Evolutionary conservation across 257 asterid species (phyloP), one percentile per base, ranked within the genome.

Genomic region (Anisodus tanguticus): DNA sequence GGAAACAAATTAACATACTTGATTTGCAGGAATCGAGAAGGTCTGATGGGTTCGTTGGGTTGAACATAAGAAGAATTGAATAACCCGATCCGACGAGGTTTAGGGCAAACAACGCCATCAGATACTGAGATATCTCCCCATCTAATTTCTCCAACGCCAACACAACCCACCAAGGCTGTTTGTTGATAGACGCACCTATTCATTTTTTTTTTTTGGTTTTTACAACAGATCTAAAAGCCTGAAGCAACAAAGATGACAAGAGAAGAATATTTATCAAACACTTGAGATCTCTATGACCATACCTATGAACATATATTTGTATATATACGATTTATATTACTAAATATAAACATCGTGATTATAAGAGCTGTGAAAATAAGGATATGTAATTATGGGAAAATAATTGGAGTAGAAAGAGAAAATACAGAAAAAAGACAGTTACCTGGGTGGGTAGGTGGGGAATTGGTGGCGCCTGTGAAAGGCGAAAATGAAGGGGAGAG

Each of bases 101-200:
- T 81, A 76, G 84, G 84, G 35, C 60, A 81, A 63, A 81, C 84
- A 22, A 81, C 62, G 12, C 60, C 83, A 80, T 41, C 59, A 31
- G 35, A 31, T 31, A 31, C 35, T 31, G 35, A 31, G 35, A 31
- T 31, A 31, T 31, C 35, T 31, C 35, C 35, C 35, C 35, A 31
- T 31, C 35, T 31, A 31, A 31, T 31, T 31, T 31, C 35, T 31
- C 35, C 84, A 22, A 81, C 62, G 12, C 60, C 83, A 80, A n/a
- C 59, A 76, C 81, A 76, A 76, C 63, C 81, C 45, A 74, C 58
- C 41, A 53, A 53, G 6, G 47, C 81, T 4, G 5, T 51, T 76
- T 51, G 45, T 13, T 76, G 63, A 76, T 76, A 76, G 8, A 7
- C 47, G 9, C 62, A 51, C 43, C 64, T 76, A 76, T 76, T 76